Evolutionary conservation across 179 eudicot genomes (phyloP), one percentile per base, ranked within the genome.

Genomic region (Pouteria campechiana): DNA sequence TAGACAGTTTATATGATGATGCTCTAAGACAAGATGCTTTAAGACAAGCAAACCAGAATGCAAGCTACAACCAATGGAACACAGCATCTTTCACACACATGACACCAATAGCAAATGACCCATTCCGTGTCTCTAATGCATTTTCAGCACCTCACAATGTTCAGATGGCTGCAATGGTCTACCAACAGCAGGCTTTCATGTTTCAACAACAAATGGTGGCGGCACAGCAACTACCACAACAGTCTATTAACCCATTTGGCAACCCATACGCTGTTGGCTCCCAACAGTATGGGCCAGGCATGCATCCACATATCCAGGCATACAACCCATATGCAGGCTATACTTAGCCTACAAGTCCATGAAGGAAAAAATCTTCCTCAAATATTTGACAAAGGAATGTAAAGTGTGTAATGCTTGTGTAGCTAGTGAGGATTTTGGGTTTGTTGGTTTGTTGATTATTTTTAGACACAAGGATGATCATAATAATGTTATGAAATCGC

Each of bases 31-130:
- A n/a, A n/a, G n/a, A 92, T 33, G 99, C 99, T 45, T 63, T 87
- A 34, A 69, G 96, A 74, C 73, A 84, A 75, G 75, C 51, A 55
- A 92, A 59, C 75, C 92, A 86, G 63, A 50, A 64, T 14, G 55
- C 62, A 22, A 86, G 85, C 61, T 86, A 86, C 62, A 86, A 86
- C 49, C 99, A 94, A 6, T 92, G 99, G 99, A 85, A 82, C 46
- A 63, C 75, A 28, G 61, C 64, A 34, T 75, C 67, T 6, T 41
- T 61, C 66, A 31, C 65, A 28, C 56, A 56, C 23, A 78, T 76
- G 93, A 70, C 63, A 20, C 82, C 52, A 50, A 58, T 44, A 0
- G 48, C 59, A 46, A 79, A 67, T 6, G 82, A 79, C 60, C 96
- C 96, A 7, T 92, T 76, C 63, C 79, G 50, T 13, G 84, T 74